Evolutionary conservation across 2,329 filamentous ascomycete species (phyloP).

Genomic region (Colletotrichum godetiae): DNA sequence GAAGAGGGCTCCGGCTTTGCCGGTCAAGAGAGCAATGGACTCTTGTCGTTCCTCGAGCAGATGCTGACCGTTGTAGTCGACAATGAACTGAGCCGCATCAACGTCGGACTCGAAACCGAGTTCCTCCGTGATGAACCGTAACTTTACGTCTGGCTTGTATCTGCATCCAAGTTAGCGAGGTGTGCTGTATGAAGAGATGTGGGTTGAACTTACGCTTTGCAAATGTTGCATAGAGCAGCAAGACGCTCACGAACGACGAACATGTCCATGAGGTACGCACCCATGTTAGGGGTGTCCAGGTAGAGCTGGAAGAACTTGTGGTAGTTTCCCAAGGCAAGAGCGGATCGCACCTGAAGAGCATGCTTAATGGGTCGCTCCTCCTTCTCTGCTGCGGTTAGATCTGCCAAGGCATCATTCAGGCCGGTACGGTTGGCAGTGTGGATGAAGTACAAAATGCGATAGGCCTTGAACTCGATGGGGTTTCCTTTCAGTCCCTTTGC

Average conservation of each 20-base stretch:
- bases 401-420: constrained; percentile 97
- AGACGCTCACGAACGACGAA: constrained; percentile 95
- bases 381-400: constrained; percentile 99
- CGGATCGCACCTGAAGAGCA: constrained; percentile 89
- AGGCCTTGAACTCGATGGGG: constrained; percentile 96
- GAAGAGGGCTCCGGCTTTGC: constrained; percentile 79
- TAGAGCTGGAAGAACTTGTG: constrained; percentile 98
- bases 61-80: constrained; percentile 80
- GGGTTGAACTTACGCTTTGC: constrained; percentile 86
- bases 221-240: constrained; percentile 89
- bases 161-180: constrained; percentile 68
- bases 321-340: constrained; percentile 93
- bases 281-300: constrained; percentile 94
- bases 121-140: constrained; percentile 94
- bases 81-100: constrained; percentile 90
- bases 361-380: constrained; percentile 86
- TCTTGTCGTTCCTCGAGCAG: constrained; percentile 83
- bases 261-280: constrained; percentile 99
- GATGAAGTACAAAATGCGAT: constrained; percentile 99
- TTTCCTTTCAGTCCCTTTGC: constrained; percentile 87
- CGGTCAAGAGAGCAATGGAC: constrained; percentile 77
- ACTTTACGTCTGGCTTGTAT: constrained; percentile 89
- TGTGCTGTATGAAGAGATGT: neutral
- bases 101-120: constrained; percentile 94
- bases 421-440: constrained; percentile 98